A percentile compares a stretch with the other conserved stretches of the same genome.
Conservation (phyloP, 148 eudicot species). For the Rhododendron simsii region DNA sequence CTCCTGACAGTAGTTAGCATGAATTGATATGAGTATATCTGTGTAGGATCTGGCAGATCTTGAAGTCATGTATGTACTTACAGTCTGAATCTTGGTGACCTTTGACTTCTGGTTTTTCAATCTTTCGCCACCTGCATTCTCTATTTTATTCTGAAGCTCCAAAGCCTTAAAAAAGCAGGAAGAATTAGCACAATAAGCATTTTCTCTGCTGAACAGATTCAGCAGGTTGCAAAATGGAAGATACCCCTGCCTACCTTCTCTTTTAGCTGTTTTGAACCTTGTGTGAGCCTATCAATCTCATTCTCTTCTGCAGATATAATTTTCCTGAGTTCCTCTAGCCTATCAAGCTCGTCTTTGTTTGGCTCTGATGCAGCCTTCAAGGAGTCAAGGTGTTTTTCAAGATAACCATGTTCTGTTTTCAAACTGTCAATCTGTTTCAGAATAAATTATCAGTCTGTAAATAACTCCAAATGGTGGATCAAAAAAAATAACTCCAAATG, state of each 20-base stretch:
- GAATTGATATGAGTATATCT: no score
- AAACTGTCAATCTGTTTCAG: constrained; percentile 57
- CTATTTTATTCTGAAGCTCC: constrained; percentile 83
- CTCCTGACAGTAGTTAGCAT: constrained; percentile 36
- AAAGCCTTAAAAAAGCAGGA: constrained; percentile 30
- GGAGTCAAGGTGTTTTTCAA: constrained; percentile 69
- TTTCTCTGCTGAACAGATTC: neutral
- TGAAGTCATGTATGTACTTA: constrained; percentile 39
- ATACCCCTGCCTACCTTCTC: constrained; percentile 49
- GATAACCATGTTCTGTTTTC: constrained; percentile 54
- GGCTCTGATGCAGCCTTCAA: constrained; percentile 78
- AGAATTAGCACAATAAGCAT: neutral
- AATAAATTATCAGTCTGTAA: no score
- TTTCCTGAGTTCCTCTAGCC: constrained; percentile 50
- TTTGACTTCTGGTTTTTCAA: constrained; percentile 70
- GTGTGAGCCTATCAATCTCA: constrained; percentile 59
- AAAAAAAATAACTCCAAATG: no score
- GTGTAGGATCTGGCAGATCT: neutral
- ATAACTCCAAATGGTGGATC: no score
- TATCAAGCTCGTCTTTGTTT: constrained; percentile 55
- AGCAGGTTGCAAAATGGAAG: neutral
- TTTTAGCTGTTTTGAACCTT: constrained; percentile 71
- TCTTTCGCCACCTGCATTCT: constrained; percentile 91
- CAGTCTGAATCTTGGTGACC: constrained; percentile 77
- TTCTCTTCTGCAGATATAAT: constrained; percentile 59